Base-by-base conservation (phyloP, 2,329 filamentous ascomycete genomes). In the Myriosclerotinia scirpicola region DNA sequence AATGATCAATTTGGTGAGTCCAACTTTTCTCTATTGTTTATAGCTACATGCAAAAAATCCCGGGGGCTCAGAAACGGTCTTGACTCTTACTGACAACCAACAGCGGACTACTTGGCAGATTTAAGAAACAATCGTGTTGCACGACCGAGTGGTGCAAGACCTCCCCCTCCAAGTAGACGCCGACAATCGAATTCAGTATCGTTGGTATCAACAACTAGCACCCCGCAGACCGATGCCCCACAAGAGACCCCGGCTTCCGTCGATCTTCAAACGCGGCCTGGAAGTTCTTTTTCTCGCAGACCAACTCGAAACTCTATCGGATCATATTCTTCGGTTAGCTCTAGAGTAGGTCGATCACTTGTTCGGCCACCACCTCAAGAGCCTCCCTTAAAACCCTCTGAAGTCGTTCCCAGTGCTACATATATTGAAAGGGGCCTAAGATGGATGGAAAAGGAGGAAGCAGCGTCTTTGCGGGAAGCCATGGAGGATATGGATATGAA, bases 401-500 rank as follows among this genome's bases (percentile, higher is more conserved):
- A 87, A 61, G 83, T 89, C 59, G 86, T 89, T 20, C 85, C 87
- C 8, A 90, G 83, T 68, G 81, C 86, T 54, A 86, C 84, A 9
- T 93, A 93, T 76, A 88, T 91, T 66, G 90, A 93, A 77, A 85
- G 87, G 66, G 89, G 89, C 22, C 85, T 87, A 74, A 81, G 90
- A 72, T 92, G 90, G 88, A 90, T 91, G 85, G 90, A 93, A 76
- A 91, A 90, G 76, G 89, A 92, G 74, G 90, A 93, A 77, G 88
- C 86, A 5, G 83, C 84, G 46, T 89, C 89, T 26, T 78, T 93
- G 67, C 85, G 89, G 22, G 83, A 87, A 68, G 90, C 90, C 14
- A 86, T 93, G 82, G 86, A 92, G 71, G 87, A 91, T 72, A 85
- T 93, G 83, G 85, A 90, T 67, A 70, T 90, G 54, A 81, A 80